Conservation (phyloP, 1,139 yeast genomes). For the Meyerozyma sp. region DNA sequence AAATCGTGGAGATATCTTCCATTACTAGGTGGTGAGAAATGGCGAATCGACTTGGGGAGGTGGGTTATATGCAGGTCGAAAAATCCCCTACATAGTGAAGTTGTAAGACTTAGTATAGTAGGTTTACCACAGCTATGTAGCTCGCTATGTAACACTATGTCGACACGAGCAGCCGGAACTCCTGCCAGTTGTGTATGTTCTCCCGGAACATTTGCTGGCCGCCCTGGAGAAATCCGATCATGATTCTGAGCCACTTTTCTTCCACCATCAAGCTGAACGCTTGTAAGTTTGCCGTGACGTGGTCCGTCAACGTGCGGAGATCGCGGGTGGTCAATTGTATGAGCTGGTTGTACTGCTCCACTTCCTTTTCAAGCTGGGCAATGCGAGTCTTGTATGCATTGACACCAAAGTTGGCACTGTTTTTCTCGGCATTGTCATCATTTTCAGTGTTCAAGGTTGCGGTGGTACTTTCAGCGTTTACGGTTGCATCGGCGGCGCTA, state of each 20-base stretch:
- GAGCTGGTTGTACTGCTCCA: slow-evolving; percentile 38
- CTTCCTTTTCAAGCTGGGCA: slow-evolving; percentile 35
- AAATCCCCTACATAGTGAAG: too few species aligned
- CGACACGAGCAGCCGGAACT: slow-evolving; percentile 13
- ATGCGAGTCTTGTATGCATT: slow-evolving; percentile 18
- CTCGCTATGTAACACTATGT: not conserved
- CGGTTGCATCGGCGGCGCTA: slow-evolving; percentile 9
- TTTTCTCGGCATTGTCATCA: not conserved
- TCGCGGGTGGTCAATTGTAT: slow-evolving; percentile 34
- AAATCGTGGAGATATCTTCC: slow-evolving; percentile 51
- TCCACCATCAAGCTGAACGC: slow-evolving; percentile 32
- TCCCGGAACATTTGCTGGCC: slow-evolving; percentile 36
- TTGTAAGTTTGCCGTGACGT: slow-evolving; percentile 24
- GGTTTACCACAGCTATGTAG: too few species aligned
- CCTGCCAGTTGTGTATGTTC: slow-evolving; percentile 34
- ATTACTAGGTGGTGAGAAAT: not conserved
- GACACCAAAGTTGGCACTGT: slow-evolving; percentile 3
- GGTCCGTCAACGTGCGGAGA: slow-evolving; percentile 29
- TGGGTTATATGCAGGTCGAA: not conserved
- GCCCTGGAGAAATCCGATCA: slow-evolving; percentile 32
- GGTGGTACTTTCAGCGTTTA: slow-evolving; percentile 2
- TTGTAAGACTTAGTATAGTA: too few species aligned
- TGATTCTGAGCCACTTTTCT: slow-evolving; percentile 35
- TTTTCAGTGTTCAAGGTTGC: slow-evolving; percentile 7
- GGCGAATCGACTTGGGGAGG: not conserved